Percentiles rank a stretch among this genome's conserved stretches.
Conservation (phyloP, 140 eudicot genomes). For the Stevia rebaudiana region DNA sequence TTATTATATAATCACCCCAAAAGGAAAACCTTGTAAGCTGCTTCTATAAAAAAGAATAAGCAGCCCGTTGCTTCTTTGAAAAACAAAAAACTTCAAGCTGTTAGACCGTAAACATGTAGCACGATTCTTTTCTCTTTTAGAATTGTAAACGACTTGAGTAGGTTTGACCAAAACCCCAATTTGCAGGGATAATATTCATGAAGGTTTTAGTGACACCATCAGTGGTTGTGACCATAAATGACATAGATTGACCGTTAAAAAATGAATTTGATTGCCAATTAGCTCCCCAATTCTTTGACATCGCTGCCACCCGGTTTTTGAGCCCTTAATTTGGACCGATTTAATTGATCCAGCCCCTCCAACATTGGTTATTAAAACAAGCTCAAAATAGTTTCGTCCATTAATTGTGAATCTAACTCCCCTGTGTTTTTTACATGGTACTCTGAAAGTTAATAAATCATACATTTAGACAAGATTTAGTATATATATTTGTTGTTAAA, state of each 20-base stretch:
- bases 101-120: slow-evolving; percentile 18
- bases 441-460: slow-evolving; percentile 37
- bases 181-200: slow-evolving; percentile 48
- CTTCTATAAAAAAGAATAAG: slow-evolving; percentile 51
- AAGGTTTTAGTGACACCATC: slow-evolving; percentile 69
- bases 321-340: slow-evolving; percentile 70
- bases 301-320: slow-evolving; percentile 53
- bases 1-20: not conserved
- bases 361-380: slow-evolving; percentile 66
- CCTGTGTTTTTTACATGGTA: slow-evolving; percentile 76
- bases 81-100: slow-evolving; percentile 16
- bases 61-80: slow-evolving; percentile 51
- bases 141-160: slow-evolving; percentile 53
- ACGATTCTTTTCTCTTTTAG: slow-evolving; percentile 12
- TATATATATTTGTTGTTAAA: no score
- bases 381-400: slow-evolving; percentile 84
- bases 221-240: slow-evolving; percentile 68
- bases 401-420: slow-evolving; percentile 85
- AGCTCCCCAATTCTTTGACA: slow-evolving; percentile 95
- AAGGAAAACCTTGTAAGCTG: slow-evolving; percentile 56
- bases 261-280: slow-evolving; percentile 74
- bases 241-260: slow-evolving; percentile 69
- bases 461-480: no score
- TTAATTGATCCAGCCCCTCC: slow-evolving; percentile 67
- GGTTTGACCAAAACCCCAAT: slow-evolving; percentile 77